Percentiles rank a stretch among this genome's conserved stretches.
Evolutionary conservation across 768 basidiomycete species (phyloP).

Genomic region (Leccinum arenicola): DNA sequence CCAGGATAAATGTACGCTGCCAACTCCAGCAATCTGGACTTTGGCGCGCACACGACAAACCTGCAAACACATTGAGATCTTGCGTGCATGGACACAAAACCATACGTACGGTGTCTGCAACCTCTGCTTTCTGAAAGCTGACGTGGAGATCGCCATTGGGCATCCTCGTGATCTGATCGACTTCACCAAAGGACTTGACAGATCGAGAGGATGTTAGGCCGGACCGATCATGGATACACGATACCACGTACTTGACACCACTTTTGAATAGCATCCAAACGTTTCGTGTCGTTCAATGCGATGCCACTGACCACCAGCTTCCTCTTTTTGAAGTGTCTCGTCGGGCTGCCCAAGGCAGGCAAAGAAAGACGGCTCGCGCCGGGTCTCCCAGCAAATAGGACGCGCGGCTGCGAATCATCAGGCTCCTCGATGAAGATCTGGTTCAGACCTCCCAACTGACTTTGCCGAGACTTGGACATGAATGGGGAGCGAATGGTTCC

Average conservation of each 20-base stretch:
- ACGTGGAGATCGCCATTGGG: constrained; percentile 79
- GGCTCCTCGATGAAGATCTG: constrained; percentile 29
- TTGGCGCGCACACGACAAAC: constrained; percentile 77
- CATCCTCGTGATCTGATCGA: constrained; percentile 68
- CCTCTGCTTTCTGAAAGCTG: constrained; percentile 70
- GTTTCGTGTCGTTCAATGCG: constrained; percentile 52
- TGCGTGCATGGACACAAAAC: not conserved
- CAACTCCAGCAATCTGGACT: constrained; percentile 71
- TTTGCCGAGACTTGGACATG: constrained; percentile 18
- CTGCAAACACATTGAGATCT: constrained; percentile 34
- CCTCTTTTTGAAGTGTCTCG: constrained; percentile 52
- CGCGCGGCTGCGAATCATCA: constrained; percentile 26
- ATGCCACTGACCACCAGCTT: constrained; percentile 72
- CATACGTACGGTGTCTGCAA: constrained; percentile 70
- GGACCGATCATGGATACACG: not conserved
- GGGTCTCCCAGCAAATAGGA: constrained; percentile 27
- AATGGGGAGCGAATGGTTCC: constrained; percentile 35
- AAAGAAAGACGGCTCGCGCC: constrained; percentile 29
- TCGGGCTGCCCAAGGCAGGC: constrained; percentile 33
- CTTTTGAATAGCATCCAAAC: constrained; percentile 63
- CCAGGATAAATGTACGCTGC: constrained; percentile 80
- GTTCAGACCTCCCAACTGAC: constrained; percentile 9
- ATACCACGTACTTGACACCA: constrained; percentile 71
- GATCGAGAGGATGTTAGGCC: constrained; percentile 9
- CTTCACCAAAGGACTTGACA: constrained; percentile 67